Base-by-base conservation (phyloP, 495 filamentous ascomycete species). In the Parathielavia hyrcaniae region DNA sequence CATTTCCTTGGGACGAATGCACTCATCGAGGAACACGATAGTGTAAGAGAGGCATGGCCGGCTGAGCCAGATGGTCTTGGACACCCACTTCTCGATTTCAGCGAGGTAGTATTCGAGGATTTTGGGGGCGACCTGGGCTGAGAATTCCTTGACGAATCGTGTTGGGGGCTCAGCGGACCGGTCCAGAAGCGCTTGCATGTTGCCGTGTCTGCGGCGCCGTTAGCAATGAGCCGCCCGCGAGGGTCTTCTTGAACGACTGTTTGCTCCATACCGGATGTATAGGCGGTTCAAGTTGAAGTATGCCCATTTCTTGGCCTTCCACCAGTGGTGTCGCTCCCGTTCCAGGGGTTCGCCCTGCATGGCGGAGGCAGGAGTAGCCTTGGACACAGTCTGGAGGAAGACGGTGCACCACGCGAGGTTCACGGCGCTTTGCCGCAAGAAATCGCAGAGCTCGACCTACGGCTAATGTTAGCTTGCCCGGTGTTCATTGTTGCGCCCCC, bases 281-380 rank as follows among this genome's bases (percentile, higher is more conserved):
- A 97, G 82, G 61, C 93, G 82, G 72, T 98, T 98, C 55, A 98
- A 76, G 73, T 97, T 97, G 62, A 89, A 92, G 70, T 97, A 97
- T 7, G 92, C 86, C 95, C 93, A 97, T 73, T 97, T 98, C 86
- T 97, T 98, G 53, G 90, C 88, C 79, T 97, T 98, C 92, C 93
- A 98, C 91, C 93, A 98, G 69, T 96, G 89, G 69, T 96, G 91
- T 54, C 83, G 79, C 69, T 96, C 95, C 30, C 95, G 83, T 66
- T 97, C 95, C 19, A 89, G 83, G 43, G 86, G 75, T 45, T 95
- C 90, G 43, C 96, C 91, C 51, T 77, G 68, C 79, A 97, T 84
- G 7, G 90, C 84, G 60, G 75, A 83, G 41, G 84, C 79, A 0
- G 93, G 93, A 51, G 88, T 84, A 34, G 87, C 77, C 71, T 97